A percentile compares a stretch with the other conserved stretches of the same genome.
Conservation (phyloP, 768 basidiomycete genomes). For the Phylloporus arenicola region DNA sequence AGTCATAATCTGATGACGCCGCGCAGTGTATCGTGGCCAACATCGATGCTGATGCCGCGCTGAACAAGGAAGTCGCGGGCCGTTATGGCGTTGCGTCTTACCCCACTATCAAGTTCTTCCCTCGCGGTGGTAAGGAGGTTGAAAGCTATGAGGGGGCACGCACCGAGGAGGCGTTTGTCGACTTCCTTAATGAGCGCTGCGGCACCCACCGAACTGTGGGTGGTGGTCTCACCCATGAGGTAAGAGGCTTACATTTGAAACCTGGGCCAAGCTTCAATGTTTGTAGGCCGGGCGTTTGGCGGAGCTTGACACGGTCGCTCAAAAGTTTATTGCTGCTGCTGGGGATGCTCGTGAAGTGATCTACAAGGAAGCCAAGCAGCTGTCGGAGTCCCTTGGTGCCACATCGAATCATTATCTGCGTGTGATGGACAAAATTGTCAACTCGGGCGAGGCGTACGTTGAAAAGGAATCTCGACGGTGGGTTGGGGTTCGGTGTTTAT, state of each 20-base stretch:
- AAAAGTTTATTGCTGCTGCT: conserved; percentile 63
- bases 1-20: conserved; percentile 6
- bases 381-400: conserved; percentile 45
- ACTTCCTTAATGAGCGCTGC: conserved; percentile 80
- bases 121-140: conserved; percentile 60
- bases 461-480: conserved; percentile 84
- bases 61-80: conserved; percentile 64
- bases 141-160: conserved; percentile 68
- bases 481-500: conserved; percentile 13
- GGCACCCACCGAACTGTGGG: conserved; percentile 79
- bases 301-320: conserved; percentile 73
- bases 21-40: conserved; percentile 83
- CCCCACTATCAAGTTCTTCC: conserved; percentile 96
- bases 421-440: conserved; percentile 84
- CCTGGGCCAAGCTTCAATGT: conserved; percentile 4
- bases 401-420: conserved; percentile 76
- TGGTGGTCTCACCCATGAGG: conserved; percentile 71
- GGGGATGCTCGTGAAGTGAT: conserved; percentile 55
- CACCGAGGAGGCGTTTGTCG: conserved; percentile 67
- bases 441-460: conserved; percentile 66
- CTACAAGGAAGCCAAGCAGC: conserved; percentile 54
- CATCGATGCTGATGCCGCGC: conserved; percentile 80
- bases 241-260: conserved; percentile 24
- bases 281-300: conserved; percentile 74
- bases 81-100: conserved; percentile 74